Evolutionary conservation across 768 basidiomycete species (phyloP).

Genomic region (Tricholoma matsutake): DNA sequence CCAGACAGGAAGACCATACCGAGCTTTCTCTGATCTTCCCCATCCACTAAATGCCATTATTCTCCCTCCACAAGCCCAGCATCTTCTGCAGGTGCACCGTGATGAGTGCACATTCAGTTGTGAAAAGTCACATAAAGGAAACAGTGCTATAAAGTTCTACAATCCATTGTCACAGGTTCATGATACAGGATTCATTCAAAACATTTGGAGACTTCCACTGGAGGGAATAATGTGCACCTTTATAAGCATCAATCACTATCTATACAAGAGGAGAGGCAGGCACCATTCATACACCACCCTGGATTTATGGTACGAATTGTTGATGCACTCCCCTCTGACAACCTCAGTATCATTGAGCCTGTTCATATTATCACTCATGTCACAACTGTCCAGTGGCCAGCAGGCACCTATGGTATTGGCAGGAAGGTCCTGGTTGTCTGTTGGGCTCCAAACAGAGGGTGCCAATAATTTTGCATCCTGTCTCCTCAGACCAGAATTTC

Average conservation of each 20-base stretch:
- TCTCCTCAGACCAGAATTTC: not conserved
- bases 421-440: not conserved
- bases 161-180: conserved; percentile 7
- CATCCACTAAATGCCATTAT: conserved; percentile 11
- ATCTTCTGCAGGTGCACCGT: conserved; percentile 8
- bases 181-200: conserved; percentile 19
- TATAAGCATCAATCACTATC: conserved; percentile 16
- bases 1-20: conserved; percentile 7
- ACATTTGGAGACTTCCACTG: conserved; percentile 16
- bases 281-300: conserved; percentile 17
- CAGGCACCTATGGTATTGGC: conserved; percentile 17
- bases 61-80: conserved; percentile 15
- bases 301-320: conserved; percentile 16
- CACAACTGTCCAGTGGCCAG: conserved; percentile 12
- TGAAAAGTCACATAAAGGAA: conserved; percentile 15
- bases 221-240: conserved; percentile 18
- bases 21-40: conserved; percentile 8
- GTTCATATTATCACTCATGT: conserved; percentile 25
- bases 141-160: conserved; percentile 22
- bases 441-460: not conserved
- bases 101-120: conserved; percentile 19
- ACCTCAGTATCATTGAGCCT: conserved; percentile 20
- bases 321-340: conserved; percentile 8
- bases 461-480: not conserved
- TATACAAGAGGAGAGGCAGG: conserved; percentile 8